Base-by-base conservation (phyloP, 1,284 basidiomycete species). In the Trametes hirsuta region DNA sequence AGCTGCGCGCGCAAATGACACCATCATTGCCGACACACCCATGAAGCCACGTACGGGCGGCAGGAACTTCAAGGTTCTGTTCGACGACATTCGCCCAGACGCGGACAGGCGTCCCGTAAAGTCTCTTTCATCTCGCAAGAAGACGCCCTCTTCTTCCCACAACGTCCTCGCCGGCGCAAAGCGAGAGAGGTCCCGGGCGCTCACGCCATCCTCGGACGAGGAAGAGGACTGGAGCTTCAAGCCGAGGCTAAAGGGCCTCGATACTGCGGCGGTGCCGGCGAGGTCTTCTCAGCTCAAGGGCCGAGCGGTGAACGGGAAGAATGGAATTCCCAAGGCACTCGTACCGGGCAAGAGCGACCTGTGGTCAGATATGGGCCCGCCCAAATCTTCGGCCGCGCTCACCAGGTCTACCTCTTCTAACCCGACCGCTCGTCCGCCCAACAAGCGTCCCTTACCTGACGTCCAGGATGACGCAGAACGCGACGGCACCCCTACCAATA, bases 21-120 rank as follows among this genome's bases (percentile, higher is more conserved):
- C 81, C 11, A 85, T 88, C 68, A 76, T 92, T 8, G 82, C 78
- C 39, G 84, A 89, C 66, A 90, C 90, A 6, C 90, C 91, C 11
- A 77, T 86, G 58, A 93, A 92, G 71, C 76, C 77, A 30, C 77
- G 80, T 5, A 74, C 74, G 18, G 80, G 81, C 47, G 78, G 79
- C 53, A 87, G 82, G 69, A 78, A 79, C 1, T 93, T 91, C 77
- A 84, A 82, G 59, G 73, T 81, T 21, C 74, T 93, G 41, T 93
- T 93, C 67, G 83, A 89, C 37, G 88, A 91, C 60, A 66, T 65
- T 18, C 60, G 59, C 52, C 57, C 65, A 21, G 58, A 63, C 34
- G 59, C 47, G 56, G 66, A 63, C 44, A 59, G 62, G 22, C 59
- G 52, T 47, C 56, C 58, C 47, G 45, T 59, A 40, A 64, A 58